phyloP scores from a whole-genome alignment of 2,329 filamentous ascomycete species.

The Dothistroma septosporum region DNA sequence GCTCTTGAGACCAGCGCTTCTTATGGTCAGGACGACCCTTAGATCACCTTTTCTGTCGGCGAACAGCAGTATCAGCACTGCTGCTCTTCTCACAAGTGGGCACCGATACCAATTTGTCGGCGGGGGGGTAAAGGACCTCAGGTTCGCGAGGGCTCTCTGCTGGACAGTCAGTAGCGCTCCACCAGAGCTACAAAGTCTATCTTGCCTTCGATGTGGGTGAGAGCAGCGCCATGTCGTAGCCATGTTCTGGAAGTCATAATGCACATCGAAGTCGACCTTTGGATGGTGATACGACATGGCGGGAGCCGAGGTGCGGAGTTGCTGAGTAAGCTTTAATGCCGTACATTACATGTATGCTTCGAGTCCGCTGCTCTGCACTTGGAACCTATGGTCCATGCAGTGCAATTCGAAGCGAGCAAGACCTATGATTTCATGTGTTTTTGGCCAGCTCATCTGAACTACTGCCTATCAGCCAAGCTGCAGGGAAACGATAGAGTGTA shows the following conservation, averaged over 20 bases:
- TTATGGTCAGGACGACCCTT: constrained; percentile 60
- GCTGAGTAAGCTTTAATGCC: too few species aligned
- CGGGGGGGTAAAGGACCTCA: constrained; percentile 55
- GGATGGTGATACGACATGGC: background rate
- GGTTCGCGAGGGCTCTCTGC: constrained; percentile 50
- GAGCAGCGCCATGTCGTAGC: constrained; percentile 31
- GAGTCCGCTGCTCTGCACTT: background rate
- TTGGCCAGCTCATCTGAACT: too few species aligned
- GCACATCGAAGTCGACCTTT: background rate
- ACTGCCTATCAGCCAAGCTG: background rate
- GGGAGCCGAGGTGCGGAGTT: background rate
- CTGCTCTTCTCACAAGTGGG: constrained; percentile 65
- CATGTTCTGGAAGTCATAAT: constrained; percentile 15
- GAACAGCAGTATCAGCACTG: constrained; percentile 83
- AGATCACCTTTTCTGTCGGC: constrained; percentile 78
- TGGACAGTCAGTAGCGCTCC: constrained; percentile 3
- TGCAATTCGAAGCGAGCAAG: background rate
- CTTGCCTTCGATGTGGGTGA: constrained; percentile 33
- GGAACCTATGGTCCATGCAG: background rate
- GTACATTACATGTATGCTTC: background rate
- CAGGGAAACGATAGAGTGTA: background rate
- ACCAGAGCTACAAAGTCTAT: background rate
- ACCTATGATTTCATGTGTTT: too few species aligned
- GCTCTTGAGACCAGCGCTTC: constrained; percentile 55
- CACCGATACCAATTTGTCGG: constrained; percentile 55